These are phyloP conservation scores for Chernovozyma aurita DNA, from an alignment of 1,139 yeast genomes.

Conservation along the genomic window DNA sequence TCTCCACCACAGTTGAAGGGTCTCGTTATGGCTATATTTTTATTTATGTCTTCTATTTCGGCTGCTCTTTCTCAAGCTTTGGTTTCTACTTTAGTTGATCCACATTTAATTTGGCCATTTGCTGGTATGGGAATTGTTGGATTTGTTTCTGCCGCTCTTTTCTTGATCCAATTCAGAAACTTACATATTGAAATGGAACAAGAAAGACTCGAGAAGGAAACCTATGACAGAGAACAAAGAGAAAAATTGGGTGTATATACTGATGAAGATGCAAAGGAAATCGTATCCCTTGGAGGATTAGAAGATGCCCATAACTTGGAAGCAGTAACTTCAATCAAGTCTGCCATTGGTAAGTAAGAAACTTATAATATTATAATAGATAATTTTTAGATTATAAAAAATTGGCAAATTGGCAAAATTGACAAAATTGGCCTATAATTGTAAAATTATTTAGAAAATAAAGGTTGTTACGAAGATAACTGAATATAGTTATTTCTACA, in stretches of 20 bases:
- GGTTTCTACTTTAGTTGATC: constrained; percentile 51
- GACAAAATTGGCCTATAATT: no score
- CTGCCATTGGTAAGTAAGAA: constrained; percentile 16
- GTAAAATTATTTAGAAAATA: no score
- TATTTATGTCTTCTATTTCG: constrained; percentile 55
- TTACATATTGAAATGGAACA: constrained; percentile 48
- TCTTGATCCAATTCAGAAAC: constrained; percentile 47
- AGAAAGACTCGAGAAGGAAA: constrained; percentile 31
- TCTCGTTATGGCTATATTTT: constrained; percentile 62
- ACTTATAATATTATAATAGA: background rate
- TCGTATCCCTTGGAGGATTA: no score
- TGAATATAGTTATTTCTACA: no score
- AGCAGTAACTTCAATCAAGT: constrained; percentile 19
- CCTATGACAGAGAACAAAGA: constrained; percentile 1
- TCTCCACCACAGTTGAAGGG: constrained; percentile 68
- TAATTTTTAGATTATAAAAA: no score
- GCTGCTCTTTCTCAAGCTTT: constrained; percentile 56
- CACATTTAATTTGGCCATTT: constrained; percentile 52
- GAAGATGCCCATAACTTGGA: constrained; percentile 15
- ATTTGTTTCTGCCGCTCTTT: constrained; percentile 34
- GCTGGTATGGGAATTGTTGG: constrained; percentile 48
- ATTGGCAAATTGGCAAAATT: no score
- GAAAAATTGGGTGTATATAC: background rate
- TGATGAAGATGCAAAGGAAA: no score
- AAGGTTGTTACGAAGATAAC: no score